Evolutionary conservation across 2,329 filamentous ascomycete species (phyloP), one percentile per base, ranked within the genome.

Genomic region (Neonectria magnoliae): DNA sequence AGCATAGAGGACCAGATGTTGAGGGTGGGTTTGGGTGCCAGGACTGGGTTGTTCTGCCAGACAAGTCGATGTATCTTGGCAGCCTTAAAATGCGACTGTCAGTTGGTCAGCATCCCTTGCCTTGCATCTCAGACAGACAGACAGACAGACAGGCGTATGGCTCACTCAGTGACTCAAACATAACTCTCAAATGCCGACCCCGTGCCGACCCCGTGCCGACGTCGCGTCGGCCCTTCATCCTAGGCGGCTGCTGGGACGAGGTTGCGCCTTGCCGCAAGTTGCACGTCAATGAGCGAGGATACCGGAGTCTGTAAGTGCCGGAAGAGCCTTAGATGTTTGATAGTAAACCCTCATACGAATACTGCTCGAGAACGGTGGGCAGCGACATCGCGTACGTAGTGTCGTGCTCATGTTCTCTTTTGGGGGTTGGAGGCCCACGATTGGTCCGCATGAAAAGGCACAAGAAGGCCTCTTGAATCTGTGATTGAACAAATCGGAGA

Each of bases 401-500:
- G 52, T 60, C 44, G 50, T 62, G 44, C 57, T 61, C 41, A 25
- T 55, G 33, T 20, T 59, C 50, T 33, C 20, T 51, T 59, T 66
- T 57, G 64, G 60, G 61, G 25, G 51, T 50, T 59, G 58, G 25
- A 55, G 42, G 52, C 45, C 42, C 45, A 62, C 31, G 51, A 74
- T 74, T 71, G 72, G 70, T 41, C 63, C 64, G 68, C 64, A 58
- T 66, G 64, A 52, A 42, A 47, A 54, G 68, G 65, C 60, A 71
- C 56, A 62, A 68, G 42, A 64, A 64, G 41, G 42, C 57, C 57
- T 70, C 64, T 68, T 53, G 66, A 65, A 70, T 71, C 63, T 69
- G 62, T 71, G 70, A 74, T 73, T 74, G 73, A 74, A 68, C 62
- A 68, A 64, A 65, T 60, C 45, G 60, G 61, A 71, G 66, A 74